Evolutionary conservation across 2,329 filamentous ascomycete species (phyloP).

Genomic region (Clarireedia paspali): DNA sequence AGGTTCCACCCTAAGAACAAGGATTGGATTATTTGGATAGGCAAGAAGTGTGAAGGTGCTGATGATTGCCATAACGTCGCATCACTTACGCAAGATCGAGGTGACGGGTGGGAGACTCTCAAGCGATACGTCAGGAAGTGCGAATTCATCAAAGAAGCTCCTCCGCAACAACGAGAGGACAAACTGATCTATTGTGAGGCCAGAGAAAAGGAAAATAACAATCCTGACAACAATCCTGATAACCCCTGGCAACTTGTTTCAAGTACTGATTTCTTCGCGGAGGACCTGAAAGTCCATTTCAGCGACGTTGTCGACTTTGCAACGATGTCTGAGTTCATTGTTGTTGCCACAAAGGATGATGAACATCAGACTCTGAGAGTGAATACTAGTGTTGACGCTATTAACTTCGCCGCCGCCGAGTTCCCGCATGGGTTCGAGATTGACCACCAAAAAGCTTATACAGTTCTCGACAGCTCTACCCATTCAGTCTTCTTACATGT

Average conservation of each 20-base stretch:
- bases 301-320: constrained; percentile 77
- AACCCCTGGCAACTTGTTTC: constrained; percentile 64
- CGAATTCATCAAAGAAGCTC: constrained; percentile 69
- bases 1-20: constrained; percentile 78
- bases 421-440: constrained; percentile 84
- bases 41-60: constrained; percentile 55
- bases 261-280: constrained; percentile 70
- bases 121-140: constrained; percentile 71
- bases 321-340: constrained; percentile 93
- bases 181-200: constrained; percentile 50
- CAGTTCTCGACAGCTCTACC: constrained; percentile 87
- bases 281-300: constrained; percentile 54
- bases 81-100: constrained; percentile 71
- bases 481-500: constrained; percentile 94
- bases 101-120: constrained; percentile 70
- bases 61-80: constrained; percentile 63
- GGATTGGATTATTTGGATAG: constrained; percentile 91
- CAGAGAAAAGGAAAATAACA: constrained; percentile 55
- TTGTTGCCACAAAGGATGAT: constrained; percentile 65
- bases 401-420: constrained; percentile 70
- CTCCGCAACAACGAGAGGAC: constrained; percentile 43
- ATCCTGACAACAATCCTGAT: constrained; percentile 51
- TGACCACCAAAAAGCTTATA: constrained; percentile 74
- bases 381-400: constrained; percentile 78
- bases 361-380: constrained; percentile 64